A percentile compares a stretch with the other conserved stretches of the same genome.
Conservation (phyloP, 352 stramenopile genomes). For the Phytophthora boehmeriae region DNA sequence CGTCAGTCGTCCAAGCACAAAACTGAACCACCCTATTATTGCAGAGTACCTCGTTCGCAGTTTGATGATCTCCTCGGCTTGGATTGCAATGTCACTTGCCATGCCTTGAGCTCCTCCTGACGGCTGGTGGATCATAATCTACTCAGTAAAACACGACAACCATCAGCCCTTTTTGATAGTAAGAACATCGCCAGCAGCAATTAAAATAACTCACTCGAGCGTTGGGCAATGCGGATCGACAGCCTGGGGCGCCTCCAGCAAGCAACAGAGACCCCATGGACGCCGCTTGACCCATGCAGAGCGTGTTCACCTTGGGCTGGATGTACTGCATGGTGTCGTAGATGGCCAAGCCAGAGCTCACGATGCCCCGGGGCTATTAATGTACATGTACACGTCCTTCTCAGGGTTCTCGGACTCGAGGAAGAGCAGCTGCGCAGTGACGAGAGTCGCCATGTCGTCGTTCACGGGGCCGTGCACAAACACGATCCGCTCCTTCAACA, state of each 20-base stretch:
- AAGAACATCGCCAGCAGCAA: neutral
- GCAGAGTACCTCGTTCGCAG: conserved; percentile 61
- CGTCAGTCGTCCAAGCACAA: conserved; percentile 4
- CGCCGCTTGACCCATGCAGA: conserved; percentile 97
- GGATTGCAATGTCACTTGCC: conserved; percentile 98
- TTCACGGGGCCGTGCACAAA: conserved; percentile 96
- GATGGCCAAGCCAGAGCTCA: conserved; percentile 97
- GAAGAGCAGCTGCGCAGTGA: conserved; percentile 93
- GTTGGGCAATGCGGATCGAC: conserved; percentile 93
- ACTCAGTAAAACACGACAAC: conserved; percentile 7
- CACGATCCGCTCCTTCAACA: conserved; percentile 98
- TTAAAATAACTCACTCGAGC: conserved; percentile 71
- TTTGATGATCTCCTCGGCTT: conserved; percentile 98
- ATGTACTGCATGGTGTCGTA: conserved; percentile 99
- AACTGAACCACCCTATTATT: neutral
- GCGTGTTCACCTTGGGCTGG: conserved; percentile 96
- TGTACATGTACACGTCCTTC: conserved; percentile 99
- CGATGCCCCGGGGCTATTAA: conserved; percentile 98
- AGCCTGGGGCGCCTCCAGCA: conserved; percentile 88
- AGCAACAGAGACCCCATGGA: conserved; percentile 97
- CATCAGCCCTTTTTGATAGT: conserved; percentile 6
- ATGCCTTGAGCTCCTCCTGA: conserved; percentile 96
- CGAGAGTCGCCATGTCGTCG: conserved; percentile 83
- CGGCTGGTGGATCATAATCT: conserved; percentile 99
- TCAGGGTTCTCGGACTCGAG: conserved; percentile 96